A percentile compares a stretch with the other conserved stretches of the same genome.
phyloP scores from a whole-genome alignment of 768 basidiomycete genomes.

The Lyophyllum atratum region DNA sequence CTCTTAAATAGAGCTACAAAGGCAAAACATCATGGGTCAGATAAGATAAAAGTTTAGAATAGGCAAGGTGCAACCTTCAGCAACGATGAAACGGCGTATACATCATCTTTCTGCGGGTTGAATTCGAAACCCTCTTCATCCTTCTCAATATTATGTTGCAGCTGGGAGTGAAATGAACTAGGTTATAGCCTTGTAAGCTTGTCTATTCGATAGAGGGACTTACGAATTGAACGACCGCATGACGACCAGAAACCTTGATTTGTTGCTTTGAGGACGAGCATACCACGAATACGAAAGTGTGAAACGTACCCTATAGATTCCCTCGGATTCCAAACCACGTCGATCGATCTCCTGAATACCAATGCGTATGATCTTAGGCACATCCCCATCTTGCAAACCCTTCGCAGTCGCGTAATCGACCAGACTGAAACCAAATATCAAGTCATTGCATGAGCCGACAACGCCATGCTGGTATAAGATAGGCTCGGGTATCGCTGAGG shows the following conservation, averaged over 20 bases:
- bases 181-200: neutral
- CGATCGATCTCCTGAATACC: constrained; percentile 84
- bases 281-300: constrained; percentile 1
- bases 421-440: constrained; percentile 88
- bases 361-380: constrained; percentile 79
- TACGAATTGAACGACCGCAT: constrained; percentile 83
- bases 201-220: constrained; percentile 18
- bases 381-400: constrained; percentile 66
- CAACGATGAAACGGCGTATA: constrained; percentile 81
- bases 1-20: constrained; percentile 73
- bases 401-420: constrained; percentile 88
- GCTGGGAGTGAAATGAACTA: constrained; percentile 37
- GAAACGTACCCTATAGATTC: constrained; percentile 70
- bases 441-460: constrained; percentile 84
- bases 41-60: neutral
- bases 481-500: constrained; percentile 67
- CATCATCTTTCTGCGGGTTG: constrained; percentile 67
- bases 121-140: constrained; percentile 80
- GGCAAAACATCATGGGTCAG: neutral
- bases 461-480: constrained; percentile 75
- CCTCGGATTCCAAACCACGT: constrained; percentile 76
- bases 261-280: constrained; percentile 1
- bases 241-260: constrained; percentile 76
- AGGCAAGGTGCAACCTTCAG: constrained; percentile 87
- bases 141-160: constrained; percentile 85